A percentile compares a stretch with the other conserved stretches of the same genome.
These are phyloP conservation scores for Xylaria palmicola DNA, from an alignment of 495 filamentous ascomycete genomes.

Conservation along the genomic window DNA sequence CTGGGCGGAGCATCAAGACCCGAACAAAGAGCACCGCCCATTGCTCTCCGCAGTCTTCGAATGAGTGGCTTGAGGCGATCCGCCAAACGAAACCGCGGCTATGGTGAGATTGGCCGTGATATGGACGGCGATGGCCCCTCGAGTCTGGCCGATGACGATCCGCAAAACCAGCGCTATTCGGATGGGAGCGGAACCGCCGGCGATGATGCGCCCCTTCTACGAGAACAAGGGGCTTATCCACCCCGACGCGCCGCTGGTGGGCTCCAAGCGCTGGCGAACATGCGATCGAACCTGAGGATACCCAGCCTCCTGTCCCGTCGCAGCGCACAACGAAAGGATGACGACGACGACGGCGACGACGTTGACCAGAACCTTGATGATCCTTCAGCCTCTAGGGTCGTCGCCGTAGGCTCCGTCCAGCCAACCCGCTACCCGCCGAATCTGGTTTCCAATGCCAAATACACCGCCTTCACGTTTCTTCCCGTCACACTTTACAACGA, in stretches of 20 bases:
- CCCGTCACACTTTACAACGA: constrained; percentile 95
- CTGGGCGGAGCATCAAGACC: constrained; percentile 41
- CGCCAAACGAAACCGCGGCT: constrained; percentile 51
- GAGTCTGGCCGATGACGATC: constrained; percentile 55
- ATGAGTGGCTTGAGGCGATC: constrained; percentile 54
- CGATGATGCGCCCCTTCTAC: constrained; percentile 68
- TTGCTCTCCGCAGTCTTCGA: constrained; percentile 70
- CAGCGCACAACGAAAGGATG: constrained; percentile 29
- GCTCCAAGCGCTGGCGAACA: constrained; percentile 33
- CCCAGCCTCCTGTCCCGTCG: constrained; percentile 52
- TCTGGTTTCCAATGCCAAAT: constrained; percentile 94
- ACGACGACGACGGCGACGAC: constrained; percentile 29
- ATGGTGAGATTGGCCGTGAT: constrained; percentile 59
- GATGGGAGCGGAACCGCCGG: constrained; percentile 50
- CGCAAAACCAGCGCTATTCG: constrained; percentile 50
- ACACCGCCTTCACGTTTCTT: constrained; percentile 92
- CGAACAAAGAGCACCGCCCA: constrained; percentile 55
- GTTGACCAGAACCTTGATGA: constrained; percentile 50
- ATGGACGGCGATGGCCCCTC: constrained; percentile 55
- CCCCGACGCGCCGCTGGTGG: constrained; percentile 34
- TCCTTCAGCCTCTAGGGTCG: constrained; percentile 50
- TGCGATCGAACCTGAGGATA: constrained; percentile 45
- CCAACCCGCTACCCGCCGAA: constrained; percentile 71
- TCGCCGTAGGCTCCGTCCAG: constrained; percentile 51
- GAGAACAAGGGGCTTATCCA: constrained; percentile 30